Conservation (phyloP, 192 early-diverging fungal species). For the Gaertneriomyces semiglobifer region DNA sequence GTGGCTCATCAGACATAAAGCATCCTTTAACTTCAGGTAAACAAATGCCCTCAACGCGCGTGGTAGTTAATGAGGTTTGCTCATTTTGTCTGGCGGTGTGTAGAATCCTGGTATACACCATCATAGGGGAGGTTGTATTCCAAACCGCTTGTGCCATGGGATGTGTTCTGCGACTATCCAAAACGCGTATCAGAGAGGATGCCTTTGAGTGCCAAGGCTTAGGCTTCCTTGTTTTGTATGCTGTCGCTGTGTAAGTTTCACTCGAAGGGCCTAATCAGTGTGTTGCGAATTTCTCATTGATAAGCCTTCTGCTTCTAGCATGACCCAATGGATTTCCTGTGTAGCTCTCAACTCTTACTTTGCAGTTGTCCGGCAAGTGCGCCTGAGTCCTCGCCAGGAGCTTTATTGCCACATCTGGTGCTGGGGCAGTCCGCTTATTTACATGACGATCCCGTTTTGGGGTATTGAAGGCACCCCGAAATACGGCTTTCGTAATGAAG, state of each 20-base stretch:
- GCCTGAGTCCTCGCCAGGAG: neutral
- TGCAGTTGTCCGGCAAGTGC: neutral
- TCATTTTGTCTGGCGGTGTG: neutral
- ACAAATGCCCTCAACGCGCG: neutral
- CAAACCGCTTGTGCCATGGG: neutral
- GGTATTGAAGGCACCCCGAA: neutral
- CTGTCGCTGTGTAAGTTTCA: conserved; percentile 2
- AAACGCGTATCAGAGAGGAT: neutral
- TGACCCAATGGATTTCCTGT: conserved; percentile 1
- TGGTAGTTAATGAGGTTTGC: neutral
- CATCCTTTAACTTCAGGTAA: neutral
- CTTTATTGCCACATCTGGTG: neutral
- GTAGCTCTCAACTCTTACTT: conserved; percentile 3
- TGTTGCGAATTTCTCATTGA: neutral
- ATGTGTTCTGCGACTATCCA: neutral
- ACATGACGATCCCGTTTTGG: conserved; percentile 1
- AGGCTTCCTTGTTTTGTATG: neutral
- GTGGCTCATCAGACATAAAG: neutral
- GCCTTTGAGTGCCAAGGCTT: neutral
- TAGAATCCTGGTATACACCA: neutral
- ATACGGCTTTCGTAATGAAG: conserved; percentile 1
- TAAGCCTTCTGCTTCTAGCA: neutral
- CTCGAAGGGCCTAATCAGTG: neutral
- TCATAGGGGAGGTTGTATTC: neutral
- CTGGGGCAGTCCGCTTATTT: neutral